Base-by-base conservation (phyloP, 768 basidiomycete genomes). In the Multifurca ochricompacta region DNA sequence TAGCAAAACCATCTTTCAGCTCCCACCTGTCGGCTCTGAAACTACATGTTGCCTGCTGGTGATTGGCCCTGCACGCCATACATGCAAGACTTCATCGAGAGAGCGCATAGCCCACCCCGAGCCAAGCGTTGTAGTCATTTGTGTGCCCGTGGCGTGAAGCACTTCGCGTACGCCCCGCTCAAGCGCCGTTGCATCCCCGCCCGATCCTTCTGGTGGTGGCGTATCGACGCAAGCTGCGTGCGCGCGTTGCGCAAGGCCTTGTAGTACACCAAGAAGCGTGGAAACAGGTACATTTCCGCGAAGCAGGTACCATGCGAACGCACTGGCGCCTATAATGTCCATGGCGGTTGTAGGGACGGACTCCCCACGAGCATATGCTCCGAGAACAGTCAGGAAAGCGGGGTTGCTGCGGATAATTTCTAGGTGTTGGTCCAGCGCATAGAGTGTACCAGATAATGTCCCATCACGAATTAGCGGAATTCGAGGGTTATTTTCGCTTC, bases 141-240 rank as follows among this genome's bases (percentile, higher is more conserved):
- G 92, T 0, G 81, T 80, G 1, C 94, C 94, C 0, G 93, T 87
- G 0, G 82, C 80, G 63, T 91, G 87, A 56, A 96, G 65, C 8
- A 96, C 91, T 64, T 94, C 87, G 62, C 81, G 84, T 58, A 98
- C 91, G 0, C 83, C 85, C 18, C 65, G 66, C 32, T 77, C 75
- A 25, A 77, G 65, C n/a, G 59, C 58, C 9, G 48, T 55, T 28
- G 67, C 47, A 43, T 75, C 67, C 13, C 53, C 48, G 2, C 43
- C 43, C 23, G 68, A 80, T 0, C 83, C 84, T 6, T 76, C 76
- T 0, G 84, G 81, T 1, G 74, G 71, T 6, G 77, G 68, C 3
- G 66, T 65, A 8, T 70, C 71, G 13, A 76, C 59, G 61, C 82
- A 84, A 40, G 83, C 79, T 32, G 68, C 59, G 61, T 82, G 78